Evolutionary conservation across 108 stramenopile genomes (phyloP), one percentile per base, ranked within the genome.

Genomic region (Bacterosira constricta): DNA sequence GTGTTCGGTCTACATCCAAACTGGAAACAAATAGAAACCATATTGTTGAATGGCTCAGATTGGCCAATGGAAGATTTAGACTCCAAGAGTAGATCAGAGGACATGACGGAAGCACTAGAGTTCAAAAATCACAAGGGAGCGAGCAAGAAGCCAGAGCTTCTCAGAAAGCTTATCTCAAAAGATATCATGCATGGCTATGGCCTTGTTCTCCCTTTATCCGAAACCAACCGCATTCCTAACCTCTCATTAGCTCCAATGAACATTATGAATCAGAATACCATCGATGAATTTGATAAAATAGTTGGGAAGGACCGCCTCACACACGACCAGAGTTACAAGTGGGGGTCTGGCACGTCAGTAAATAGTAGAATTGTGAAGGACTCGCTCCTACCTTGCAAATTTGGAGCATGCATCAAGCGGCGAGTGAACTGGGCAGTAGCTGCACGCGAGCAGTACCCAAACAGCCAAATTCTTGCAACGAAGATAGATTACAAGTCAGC

Each of bases 401-500:
- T 12, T 30, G 51, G 51, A 2, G 23, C 3, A 27, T 52, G 51
- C 27, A 25, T 52, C 29, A 9, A 21, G 1, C 5, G 51, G 2
- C 8, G 25, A 0, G 10, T 52, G 8, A 52, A 52, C 9, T 52
- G 27, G 26, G 27, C 29, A 10, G 51, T 52, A 0, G 27, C 51
- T 27, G 50, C 50, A 21, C 8, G 11, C 5, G 2, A 11, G 3
- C 2, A 30, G 9, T 52, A 52, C 8, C 51, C 51, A 29, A n/a
- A 30, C 4, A 6, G 15, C 1, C 27, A 10, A 52, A 52, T 52
- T 3, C 27, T 52, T 3, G 27, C 27, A 30, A 27, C 51, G 29
- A 52, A 52, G 6, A 27, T 52, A 6, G 51, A 30, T 26, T 52
- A 52, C 51, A 51, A 52, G 29, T 52, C 51, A 1, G 51, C 51